Evolutionary conservation across 306 rosid species (phyloP).

Genomic region (Ziziphus jujuba): DNA sequence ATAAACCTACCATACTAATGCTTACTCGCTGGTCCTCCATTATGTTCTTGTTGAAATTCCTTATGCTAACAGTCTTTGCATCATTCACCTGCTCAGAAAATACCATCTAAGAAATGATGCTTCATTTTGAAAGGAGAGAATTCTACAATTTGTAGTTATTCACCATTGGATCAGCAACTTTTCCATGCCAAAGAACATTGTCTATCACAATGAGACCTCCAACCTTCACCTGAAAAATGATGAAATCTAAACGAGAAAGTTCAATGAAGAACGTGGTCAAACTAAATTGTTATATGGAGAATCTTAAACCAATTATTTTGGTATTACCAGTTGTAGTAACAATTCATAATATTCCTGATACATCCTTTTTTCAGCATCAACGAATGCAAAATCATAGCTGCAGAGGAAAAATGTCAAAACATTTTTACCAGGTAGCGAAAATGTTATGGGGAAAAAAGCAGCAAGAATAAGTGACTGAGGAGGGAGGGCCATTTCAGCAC

Average conservation of each 20-base stretch:
- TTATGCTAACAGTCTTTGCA: slow-evolving; percentile 69
- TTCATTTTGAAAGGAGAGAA: slow-evolving; percentile 20
- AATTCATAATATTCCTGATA: slow-evolving; percentile 69
- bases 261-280: not conserved
- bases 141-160: slow-evolving; percentile 3
- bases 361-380: slow-evolving; percentile 96
- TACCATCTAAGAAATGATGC: slow-evolving; percentile 5
- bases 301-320: not conserved
- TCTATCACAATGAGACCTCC: slow-evolving; percentile 88
- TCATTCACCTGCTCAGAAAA: slow-evolving; percentile 62
- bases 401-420: slow-evolving; percentile 28
- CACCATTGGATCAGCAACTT: slow-evolving; percentile 87
- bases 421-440: not conserved
- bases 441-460: not conserved
- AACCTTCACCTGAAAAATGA: slow-evolving; percentile 62
- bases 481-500: not conserved
- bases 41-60: slow-evolving; percentile 59
- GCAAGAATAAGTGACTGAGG: not conserved
- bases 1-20: slow-evolving; percentile 72
- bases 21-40: slow-evolving; percentile 74
- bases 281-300: too few species aligned
- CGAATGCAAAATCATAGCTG: slow-evolving; percentile 93
- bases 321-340: slow-evolving; percentile 74
- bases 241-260: slow-evolving; percentile 8
- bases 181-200: slow-evolving; percentile 96